phyloP scores from a whole-genome alignment of 768 basidiomycete genomes.

The Lactarius deliciosus region DNA sequence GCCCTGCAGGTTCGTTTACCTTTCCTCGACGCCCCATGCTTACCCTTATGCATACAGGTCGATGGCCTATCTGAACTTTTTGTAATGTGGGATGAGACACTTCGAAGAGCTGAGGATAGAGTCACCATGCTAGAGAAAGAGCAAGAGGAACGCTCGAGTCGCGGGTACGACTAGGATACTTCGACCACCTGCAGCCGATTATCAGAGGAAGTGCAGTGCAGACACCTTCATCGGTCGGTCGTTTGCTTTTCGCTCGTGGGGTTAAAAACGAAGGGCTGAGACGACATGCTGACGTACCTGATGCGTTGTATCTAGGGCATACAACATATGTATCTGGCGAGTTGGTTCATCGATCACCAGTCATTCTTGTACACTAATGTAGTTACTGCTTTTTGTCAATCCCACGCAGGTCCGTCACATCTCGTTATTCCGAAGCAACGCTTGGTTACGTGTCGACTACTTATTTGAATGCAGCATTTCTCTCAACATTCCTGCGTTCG shows the following conservation, averaged over 20 bases:
- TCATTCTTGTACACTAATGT: neutral
- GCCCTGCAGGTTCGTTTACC: slow-evolving; percentile 57
- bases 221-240: neutral
- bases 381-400: neutral
- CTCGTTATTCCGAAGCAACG: neutral
- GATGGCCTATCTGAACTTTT: slow-evolving; percentile 82
- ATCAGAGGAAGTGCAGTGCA: neutral
- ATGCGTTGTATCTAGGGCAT: neutral
- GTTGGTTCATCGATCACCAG: neutral
- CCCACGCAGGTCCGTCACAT: neutral
- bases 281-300: neutral
- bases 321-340: neutral
- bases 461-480: neutral
- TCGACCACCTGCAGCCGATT: neutral
- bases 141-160: slow-evolving; percentile 53
- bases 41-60: slow-evolving; percentile 47
- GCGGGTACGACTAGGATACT: slow-evolving; percentile 50
- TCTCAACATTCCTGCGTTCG: too few relatives aligned
- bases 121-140: slow-evolving; percentile 58
- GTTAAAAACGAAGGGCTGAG: neutral
- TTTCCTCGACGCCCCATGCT: neutral
- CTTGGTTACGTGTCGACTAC: neutral
- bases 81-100: slow-evolving; percentile 78
- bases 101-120: slow-evolving; percentile 65
- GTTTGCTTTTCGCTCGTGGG: neutral